phyloP scores from a whole-genome alignment of 2,329 filamentous ascomycete genomes.

The Calonectria hawksworthii region DNA sequence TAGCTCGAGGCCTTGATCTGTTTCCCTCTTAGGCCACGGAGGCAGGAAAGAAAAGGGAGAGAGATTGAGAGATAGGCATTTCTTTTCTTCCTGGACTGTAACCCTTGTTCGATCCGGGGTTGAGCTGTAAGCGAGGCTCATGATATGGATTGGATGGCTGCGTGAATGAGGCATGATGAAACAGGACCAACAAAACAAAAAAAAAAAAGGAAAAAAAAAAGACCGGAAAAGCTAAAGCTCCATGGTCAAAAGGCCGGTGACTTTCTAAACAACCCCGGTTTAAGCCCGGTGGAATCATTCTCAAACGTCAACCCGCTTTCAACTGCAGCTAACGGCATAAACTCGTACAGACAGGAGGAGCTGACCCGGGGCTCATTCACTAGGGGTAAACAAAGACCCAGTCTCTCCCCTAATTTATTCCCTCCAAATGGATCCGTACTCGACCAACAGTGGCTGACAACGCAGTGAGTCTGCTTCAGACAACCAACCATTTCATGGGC shows the following conservation, averaged over 20 bases:
- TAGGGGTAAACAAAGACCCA: not conserved
- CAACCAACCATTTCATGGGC: no score
- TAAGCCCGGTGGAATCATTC: not conserved
- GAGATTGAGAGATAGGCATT: not conserved
- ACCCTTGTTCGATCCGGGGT: not conserved
- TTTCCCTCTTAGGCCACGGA: not conserved
- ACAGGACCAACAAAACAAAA: not conserved
- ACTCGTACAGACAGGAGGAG: not conserved
- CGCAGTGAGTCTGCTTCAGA: no score
- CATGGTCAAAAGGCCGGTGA: not conserved
- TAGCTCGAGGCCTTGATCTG: not conserved
- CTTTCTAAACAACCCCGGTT: not conserved
- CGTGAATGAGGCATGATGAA: not conserved
- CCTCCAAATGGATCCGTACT: not conserved
- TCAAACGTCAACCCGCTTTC: conserved; percentile 6
- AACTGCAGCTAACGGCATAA: not conserved
- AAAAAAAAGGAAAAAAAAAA: not conserved
- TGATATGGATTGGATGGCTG: not conserved
- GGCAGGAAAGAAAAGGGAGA: not conserved
- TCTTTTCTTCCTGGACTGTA: not conserved
- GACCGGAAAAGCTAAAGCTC: not conserved
- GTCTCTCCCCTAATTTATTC: not conserved
- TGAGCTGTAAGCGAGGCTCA: not conserved
- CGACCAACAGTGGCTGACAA: not conserved
- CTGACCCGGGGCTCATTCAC: not conserved